These are phyloP conservation scores for Alternaria longipes DNA, from an alignment of 2,329 filamentous ascomycete genomes.

Conservation along the genomic window DNA sequence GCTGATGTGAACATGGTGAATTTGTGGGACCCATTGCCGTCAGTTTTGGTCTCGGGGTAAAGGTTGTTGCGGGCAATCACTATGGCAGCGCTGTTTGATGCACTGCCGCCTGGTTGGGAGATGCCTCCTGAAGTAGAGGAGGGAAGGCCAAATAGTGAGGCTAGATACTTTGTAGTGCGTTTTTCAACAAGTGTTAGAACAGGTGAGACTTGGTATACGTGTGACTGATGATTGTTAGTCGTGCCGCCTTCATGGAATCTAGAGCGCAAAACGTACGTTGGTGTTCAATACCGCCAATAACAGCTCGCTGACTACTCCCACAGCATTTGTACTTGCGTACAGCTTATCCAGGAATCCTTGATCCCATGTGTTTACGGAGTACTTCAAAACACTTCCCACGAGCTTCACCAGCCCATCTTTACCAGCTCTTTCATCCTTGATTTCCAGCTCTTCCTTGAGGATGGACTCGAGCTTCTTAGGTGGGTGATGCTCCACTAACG, in stretches of 20 bases:
- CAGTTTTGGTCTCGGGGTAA: constrained; percentile 77
- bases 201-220: constrained; percentile 94
- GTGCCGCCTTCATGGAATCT: background rate
- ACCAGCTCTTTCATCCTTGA: constrained; percentile 52
- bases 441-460: constrained; percentile 44
- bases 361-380: constrained; percentile 98
- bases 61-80: constrained; percentile 88
- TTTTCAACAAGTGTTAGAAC: constrained; percentile 90
- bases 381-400: constrained; percentile 75
- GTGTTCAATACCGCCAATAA: constrained; percentile 89
- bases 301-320: constrained; percentile 85
- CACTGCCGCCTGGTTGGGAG: constrained; percentile 79
- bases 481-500: constrained; percentile 56
- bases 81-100: constrained; percentile 85
- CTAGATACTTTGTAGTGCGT: constrained; percentile 75
- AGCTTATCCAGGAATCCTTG: constrained; percentile 97
- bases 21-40: constrained; percentile 70
- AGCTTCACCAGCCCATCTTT: constrained; percentile 56
- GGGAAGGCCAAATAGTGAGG: constrained; percentile 67
- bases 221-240: constrained; percentile 61
- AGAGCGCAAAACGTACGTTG: constrained; percentile 64
- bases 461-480: constrained; percentile 55
- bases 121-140: constrained; percentile 72
- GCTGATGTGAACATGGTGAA: constrained; percentile 89
- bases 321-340: constrained; percentile 88